Evolutionary conservation across 352 stramenopile genomes (phyloP).

Genomic region (Phytophthora megakarya): DNA sequence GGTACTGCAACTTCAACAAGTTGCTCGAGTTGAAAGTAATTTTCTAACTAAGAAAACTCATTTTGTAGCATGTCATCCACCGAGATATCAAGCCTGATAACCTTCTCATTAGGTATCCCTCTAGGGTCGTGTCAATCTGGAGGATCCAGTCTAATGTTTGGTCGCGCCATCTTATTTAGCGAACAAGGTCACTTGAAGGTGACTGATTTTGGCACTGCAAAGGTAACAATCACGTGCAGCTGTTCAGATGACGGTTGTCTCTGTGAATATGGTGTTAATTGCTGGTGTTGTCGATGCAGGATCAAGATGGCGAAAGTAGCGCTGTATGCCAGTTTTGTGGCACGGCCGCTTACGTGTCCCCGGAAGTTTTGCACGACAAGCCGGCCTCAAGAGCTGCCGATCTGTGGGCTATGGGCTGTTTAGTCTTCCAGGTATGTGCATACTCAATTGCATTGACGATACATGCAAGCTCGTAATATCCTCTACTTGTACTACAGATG

Average conservation of each 20-base stretch:
- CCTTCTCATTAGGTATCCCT: slow-evolving; percentile 71
- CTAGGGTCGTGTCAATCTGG: background rate
- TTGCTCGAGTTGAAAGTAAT: background rate
- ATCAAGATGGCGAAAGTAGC: slow-evolving; percentile 69
- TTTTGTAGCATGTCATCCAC: slow-evolving; percentile 92
- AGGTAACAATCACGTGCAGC: slow-evolving; percentile 38
- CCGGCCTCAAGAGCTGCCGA: slow-evolving; percentile 80
- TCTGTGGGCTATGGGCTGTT: slow-evolving; percentile 91
- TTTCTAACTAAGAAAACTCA: slow-evolving; percentile 1
- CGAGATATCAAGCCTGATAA: slow-evolving; percentile 96
- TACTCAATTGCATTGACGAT: background rate
- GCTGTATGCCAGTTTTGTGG: slow-evolving; percentile 83
- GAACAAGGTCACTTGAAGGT: slow-evolving; percentile 87
- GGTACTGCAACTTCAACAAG: slow-evolving; percentile 34
- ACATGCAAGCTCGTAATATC: background rate
- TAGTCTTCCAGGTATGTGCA: slow-evolving; percentile 79
- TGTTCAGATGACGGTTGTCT: background rate
- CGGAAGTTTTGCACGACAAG: slow-evolving; percentile 90
- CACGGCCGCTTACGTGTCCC: slow-evolving; percentile 92
- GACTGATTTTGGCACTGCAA: slow-evolving; percentile 90
- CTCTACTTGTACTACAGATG: slow-evolving; percentile 52
- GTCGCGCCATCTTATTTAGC: slow-evolving; percentile 28
- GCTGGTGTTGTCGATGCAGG: slow-evolving; percentile 37
- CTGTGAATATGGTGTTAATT: slow-evolving; percentile 12
- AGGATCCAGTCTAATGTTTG: background rate